Percentiles rank a stretch among this genome's conserved stretches.
phyloP scores from a whole-genome alignment of 345 rosid species.

The Bruguiera parviflora region DNA sequence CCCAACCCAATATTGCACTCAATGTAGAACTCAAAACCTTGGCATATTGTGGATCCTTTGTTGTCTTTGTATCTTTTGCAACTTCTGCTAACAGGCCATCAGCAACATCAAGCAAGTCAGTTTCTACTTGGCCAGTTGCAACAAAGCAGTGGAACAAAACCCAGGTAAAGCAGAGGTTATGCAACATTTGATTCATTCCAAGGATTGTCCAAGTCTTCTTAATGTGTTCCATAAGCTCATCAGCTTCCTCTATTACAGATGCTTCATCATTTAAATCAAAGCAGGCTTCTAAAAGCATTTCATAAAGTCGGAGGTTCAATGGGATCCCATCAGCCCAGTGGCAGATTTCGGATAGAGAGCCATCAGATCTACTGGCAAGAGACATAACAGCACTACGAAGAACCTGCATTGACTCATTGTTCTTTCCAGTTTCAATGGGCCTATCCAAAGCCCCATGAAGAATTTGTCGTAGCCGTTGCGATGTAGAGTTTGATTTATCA shows the following conservation, averaged over 20 bases:
- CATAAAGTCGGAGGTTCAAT: slow-evolving; percentile 77
- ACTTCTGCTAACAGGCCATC: slow-evolving; percentile 77
- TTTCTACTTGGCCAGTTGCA: slow-evolving; percentile 73
- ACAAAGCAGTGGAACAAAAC: slow-evolving; percentile 83
- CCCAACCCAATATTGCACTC: slow-evolving; percentile 90
- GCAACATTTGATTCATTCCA: slow-evolving; percentile 81
- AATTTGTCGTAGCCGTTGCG: slow-evolving; percentile 71
- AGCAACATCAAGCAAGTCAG: slow-evolving; percentile 73
- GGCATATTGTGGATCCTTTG: slow-evolving; percentile 83
- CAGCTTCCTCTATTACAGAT: slow-evolving; percentile 79
- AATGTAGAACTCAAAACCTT: slow-evolving; percentile 77
- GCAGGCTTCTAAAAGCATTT: slow-evolving; percentile 79
- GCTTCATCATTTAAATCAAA: slow-evolving; percentile 70
- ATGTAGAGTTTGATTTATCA: slow-evolving; percentile 55
- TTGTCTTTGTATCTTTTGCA: slow-evolving; percentile 86
- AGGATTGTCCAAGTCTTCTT: slow-evolving; percentile 96
- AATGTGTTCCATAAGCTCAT: slow-evolving; percentile 92
- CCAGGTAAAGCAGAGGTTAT: slow-evolving; percentile 89
- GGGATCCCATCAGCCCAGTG: slow-evolving; percentile 99
- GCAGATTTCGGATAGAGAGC: slow-evolving; percentile 64
- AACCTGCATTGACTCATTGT: slow-evolving; percentile 90
- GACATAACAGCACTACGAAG: slow-evolving; percentile 80
- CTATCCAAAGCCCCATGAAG: slow-evolving; percentile 67
- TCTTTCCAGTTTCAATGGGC: slow-evolving; percentile 85
- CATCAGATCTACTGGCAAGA: slow-evolving; percentile 85